Percentiles rank a stretch among this genome's conserved stretches.
Evolutionary conservation across 2,329 filamentous ascomycete genomes (phyloP).

Genomic region (Coniochaeta sp.): DNA sequence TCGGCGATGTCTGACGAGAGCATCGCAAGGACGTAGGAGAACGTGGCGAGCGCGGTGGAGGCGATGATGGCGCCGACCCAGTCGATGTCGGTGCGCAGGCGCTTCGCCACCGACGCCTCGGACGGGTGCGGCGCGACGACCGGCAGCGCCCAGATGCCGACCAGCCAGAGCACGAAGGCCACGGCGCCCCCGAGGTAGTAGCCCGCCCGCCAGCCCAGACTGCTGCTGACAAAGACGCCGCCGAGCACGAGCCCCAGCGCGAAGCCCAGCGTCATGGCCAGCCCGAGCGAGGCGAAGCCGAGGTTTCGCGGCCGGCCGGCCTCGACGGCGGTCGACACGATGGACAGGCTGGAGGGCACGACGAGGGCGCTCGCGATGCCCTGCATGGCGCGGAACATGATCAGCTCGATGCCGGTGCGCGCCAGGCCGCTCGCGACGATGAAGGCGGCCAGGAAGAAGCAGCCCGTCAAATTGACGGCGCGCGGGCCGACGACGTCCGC

Average conservation of each 20-base stretch:
- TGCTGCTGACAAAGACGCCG: slow-evolving; percentile 35
- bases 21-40: slow-evolving; percentile 15
- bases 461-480: slow-evolving; percentile 24
- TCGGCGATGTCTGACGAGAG: slow-evolving; percentile 4
- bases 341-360: slow-evolving; percentile 25
- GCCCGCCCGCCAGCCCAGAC: slow-evolving; percentile 37
- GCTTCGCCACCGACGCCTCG: not conserved
- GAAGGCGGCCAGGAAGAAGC: slow-evolving; percentile 19
- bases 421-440: slow-evolving; percentile 24
- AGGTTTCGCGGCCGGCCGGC: slow-evolving; percentile 28
- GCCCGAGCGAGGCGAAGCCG: slow-evolving; percentile 34
- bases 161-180: slow-evolving; percentile 24
- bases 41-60: slow-evolving; percentile 35
- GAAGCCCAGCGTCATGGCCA: slow-evolving; percentile 40
- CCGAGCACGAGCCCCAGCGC: slow-evolving; percentile 41
- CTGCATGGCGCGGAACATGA: slow-evolving; percentile 30
- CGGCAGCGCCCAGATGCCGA: slow-evolving; percentile 18
- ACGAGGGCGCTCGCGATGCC: slow-evolving; percentile 29
- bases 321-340: slow-evolving; percentile 23
- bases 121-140: not conserved
- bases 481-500: slow-evolving; percentile 28
- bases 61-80: slow-evolving; percentile 45
- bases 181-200: slow-evolving; percentile 33
- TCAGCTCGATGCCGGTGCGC: slow-evolving; percentile 22
- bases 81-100: slow-evolving; percentile 36